Evolutionary conservation across 495 filamentous ascomycete genomes (phyloP).

Genomic region (Halenospora varia): DNA sequence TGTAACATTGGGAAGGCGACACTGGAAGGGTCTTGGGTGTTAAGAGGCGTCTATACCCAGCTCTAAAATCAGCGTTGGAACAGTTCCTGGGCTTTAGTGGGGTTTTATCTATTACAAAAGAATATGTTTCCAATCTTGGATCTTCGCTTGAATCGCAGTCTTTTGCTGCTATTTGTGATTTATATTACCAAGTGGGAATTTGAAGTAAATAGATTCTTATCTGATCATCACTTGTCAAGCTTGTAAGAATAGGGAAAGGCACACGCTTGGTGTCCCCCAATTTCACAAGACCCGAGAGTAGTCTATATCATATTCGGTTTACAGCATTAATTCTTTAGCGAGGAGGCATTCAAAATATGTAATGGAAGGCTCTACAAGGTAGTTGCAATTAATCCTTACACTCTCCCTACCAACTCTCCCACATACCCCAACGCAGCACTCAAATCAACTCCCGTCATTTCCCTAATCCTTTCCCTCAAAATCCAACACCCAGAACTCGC

Average conservation of each 20-base stretch:
- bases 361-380: too few relatives aligned
- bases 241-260: too few relatives aligned
- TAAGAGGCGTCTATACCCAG: slow-evolving; percentile 9
- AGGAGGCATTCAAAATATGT: too few relatives aligned
- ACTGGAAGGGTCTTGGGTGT: too few relatives aligned
- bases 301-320: too few relatives aligned
- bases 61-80: slow-evolving; percentile 3
- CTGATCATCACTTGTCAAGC: too few relatives aligned
- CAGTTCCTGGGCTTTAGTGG: not conserved
- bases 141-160: not conserved
- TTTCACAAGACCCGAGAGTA: too few relatives aligned
- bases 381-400: too few relatives aligned
- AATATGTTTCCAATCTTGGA: not conserved
- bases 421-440: not conserved
- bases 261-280: too few relatives aligned
- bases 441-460: not conserved
- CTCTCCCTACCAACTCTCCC: not conserved
- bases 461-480: not conserved
- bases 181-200: not conserved
- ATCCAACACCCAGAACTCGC: not conserved
- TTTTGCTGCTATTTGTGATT: too few relatives aligned
- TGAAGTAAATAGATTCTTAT: not conserved
- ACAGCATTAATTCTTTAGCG: too few relatives aligned
- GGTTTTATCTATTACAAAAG: not conserved
- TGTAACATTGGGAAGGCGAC: slow-evolving; percentile 12